Evolutionary conservation across 139 green algal genomes (phyloP).

Genomic region (Tetratostichococcus sp.): DNA sequence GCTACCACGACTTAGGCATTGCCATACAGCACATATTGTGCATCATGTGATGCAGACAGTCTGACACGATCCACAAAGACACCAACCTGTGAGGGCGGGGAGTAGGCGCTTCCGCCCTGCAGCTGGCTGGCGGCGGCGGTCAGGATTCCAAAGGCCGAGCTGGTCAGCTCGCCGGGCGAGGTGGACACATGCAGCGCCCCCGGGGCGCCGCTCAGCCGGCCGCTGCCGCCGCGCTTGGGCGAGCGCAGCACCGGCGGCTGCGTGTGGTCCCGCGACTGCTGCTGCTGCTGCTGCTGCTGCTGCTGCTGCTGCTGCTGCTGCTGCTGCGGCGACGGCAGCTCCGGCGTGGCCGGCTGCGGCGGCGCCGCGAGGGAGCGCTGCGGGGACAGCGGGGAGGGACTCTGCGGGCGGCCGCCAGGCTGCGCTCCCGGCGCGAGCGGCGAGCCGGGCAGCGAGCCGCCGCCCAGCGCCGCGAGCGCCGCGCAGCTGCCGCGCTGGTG

Average conservation of each 20-base stretch:
- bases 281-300: not conserved
- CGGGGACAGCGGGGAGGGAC: too few species aligned
- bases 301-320: not conserved
- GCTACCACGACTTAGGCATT: too few species aligned
- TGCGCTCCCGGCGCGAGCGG: not conserved
- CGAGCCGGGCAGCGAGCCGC: too few species aligned
- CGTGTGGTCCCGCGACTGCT: not conserved
- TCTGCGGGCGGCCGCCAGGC: too few species aligned
- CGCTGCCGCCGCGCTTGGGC: not conserved
- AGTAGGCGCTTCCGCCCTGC: not conserved
- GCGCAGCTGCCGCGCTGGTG: not conserved
- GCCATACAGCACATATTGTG: too few species aligned
- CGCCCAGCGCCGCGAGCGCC: not conserved
- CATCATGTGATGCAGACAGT: too few species aligned
- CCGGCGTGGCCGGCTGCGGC: too few species aligned
- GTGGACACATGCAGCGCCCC: not conserved
- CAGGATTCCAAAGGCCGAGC: not conserved
- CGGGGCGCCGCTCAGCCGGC: too few species aligned
- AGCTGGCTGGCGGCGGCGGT: not conserved
- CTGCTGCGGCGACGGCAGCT: not conserved
- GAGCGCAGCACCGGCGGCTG: not conserved
- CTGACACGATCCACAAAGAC: too few species aligned
- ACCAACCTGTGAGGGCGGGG: too few species aligned
- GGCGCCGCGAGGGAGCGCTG: too few species aligned
- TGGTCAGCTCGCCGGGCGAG: not conserved